These are phyloP conservation scores for Rhynchospora tenuis DNA, from an alignment of 176 grass and related monocot genomes.

Conservation along the genomic window DNA sequence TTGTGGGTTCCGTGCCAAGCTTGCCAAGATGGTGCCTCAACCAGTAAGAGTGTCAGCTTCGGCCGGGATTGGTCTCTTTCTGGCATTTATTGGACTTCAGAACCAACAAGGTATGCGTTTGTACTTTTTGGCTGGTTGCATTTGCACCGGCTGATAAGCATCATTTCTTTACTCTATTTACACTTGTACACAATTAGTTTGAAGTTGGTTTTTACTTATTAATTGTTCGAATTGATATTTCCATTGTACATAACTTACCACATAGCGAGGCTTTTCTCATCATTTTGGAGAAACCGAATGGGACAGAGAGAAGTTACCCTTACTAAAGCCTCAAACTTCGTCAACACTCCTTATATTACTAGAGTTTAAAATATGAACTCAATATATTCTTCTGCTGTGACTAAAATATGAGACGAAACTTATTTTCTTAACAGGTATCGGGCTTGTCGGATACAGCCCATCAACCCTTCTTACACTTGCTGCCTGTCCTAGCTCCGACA, in stretches of 20 bases:
- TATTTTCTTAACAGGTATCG: conserved; percentile 33
- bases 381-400: not conserved
- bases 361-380: not conserved
- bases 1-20: conserved; percentile 25
- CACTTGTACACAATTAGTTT: not conserved
- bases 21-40: conserved; percentile 25
- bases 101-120: conserved; percentile 21
- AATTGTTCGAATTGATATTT: not conserved
- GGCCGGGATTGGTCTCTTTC: conserved; percentile 31
- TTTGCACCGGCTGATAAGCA: not conserved
- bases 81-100: conserved; percentile 37
- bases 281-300: not conserved
- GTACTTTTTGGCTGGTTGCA: not conserved
- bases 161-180: not conserved
- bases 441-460: conserved; percentile 55
- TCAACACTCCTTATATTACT: not conserved
- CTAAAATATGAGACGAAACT: not conserved
- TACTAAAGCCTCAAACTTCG: not conserved
- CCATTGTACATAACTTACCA: not conserved
- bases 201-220: not conserved
- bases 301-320: not conserved
- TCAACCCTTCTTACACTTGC: conserved; percentile 63
- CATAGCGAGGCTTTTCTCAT: not conserved
- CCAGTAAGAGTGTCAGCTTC: conserved; percentile 20
- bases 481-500: conserved; percentile 51